A percentile compares a stretch with the other conserved stretches of the same genome.
phyloP scores from a whole-genome alignment of 1,284 basidiomycete species.

The Kwoniella shivajii region DNA sequence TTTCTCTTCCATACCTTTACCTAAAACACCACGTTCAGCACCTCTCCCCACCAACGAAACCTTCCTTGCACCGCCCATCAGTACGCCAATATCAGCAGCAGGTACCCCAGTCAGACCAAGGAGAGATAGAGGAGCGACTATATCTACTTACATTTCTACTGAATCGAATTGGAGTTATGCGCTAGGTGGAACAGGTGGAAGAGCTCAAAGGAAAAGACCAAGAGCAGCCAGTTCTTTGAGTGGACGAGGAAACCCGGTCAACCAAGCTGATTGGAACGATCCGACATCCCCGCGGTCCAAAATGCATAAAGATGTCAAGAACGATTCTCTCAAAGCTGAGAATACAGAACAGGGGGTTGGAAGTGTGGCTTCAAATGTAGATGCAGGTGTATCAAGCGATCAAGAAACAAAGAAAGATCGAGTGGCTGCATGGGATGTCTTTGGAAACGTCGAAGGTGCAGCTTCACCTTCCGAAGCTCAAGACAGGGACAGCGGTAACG shows the following conservation, averaged over 20 bases:
- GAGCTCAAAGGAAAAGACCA: slow-evolving; percentile 34
- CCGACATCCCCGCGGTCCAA: not conserved
- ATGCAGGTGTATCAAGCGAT: not conserved
- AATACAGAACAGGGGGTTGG: too few species aligned
- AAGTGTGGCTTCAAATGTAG: too few species aligned
- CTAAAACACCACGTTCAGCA: slow-evolving; percentile 8
- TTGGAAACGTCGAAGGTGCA: slow-evolving; percentile 20
- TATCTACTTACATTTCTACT: slow-evolving; percentile 4
- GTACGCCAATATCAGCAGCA: not conserved
- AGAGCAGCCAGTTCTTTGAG: slow-evolving; percentile 18
- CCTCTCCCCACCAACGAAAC: not conserved
- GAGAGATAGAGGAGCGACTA: slow-evolving; percentile 12
- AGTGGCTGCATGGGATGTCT: slow-evolving; percentile 37
- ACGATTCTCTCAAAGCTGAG: too few species aligned
- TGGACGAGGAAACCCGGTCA: not conserved
- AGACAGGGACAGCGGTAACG: not conserved
- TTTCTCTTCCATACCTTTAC: slow-evolving; percentile 3
- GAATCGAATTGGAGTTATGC: slow-evolving; percentile 38
- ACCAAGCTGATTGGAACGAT: not conserved
- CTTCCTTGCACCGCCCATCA: not conserved
- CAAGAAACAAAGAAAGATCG: too few species aligned
- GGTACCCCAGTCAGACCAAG: not conserved
- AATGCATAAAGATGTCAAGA: too few species aligned
- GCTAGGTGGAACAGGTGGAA: slow-evolving; percentile 51
- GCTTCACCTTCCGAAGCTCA: not conserved